These are phyloP conservation scores for Eremothecium gossypii DNA, from an alignment of 1,139 yeast genomes.

Conservation along the genomic window DNA sequence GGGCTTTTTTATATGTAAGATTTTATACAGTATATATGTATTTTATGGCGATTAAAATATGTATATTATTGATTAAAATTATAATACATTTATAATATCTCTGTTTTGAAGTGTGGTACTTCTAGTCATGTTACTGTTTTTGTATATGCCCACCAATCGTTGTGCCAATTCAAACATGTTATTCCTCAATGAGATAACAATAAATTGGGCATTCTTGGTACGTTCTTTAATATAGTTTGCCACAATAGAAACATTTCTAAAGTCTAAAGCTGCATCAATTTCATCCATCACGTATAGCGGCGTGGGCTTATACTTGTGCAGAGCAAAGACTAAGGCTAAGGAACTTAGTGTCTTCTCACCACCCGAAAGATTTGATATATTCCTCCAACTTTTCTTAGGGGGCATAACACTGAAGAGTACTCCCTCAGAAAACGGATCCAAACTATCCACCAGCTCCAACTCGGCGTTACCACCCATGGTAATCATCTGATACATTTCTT, in stretches of 20 bases:
- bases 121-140: constrained; percentile 81
- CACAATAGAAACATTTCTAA: constrained; percentile 91
- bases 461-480: constrained; percentile 99
- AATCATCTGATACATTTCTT: constrained; percentile 97
- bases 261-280: constrained; percentile 97
- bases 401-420: constrained; percentile 97
- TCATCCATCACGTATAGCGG: constrained; percentile 99
- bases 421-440: constrained; percentile 98
- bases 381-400: constrained; percentile 96
- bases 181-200: constrained; percentile 88
- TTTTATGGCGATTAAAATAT: neutral
- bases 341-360: constrained; percentile 97
- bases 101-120: constrained; percentile 70
- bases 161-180: constrained; percentile 97
- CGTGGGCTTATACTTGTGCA: constrained; percentile 93
- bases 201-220: constrained; percentile 92
- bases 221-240: constrained; percentile 95
- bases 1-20: too few relatives aligned
- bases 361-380: constrained; percentile 89
- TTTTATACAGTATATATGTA: neutral
- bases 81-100: constrained; percentile 31
- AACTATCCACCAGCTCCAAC: constrained; percentile 84
- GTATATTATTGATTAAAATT: neutral
- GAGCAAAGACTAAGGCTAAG: constrained; percentile 89
- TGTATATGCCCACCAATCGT: constrained; percentile 90